Base-by-base conservation (phyloP, 345 rosid species). In the Kandelia obovata region DNA sequence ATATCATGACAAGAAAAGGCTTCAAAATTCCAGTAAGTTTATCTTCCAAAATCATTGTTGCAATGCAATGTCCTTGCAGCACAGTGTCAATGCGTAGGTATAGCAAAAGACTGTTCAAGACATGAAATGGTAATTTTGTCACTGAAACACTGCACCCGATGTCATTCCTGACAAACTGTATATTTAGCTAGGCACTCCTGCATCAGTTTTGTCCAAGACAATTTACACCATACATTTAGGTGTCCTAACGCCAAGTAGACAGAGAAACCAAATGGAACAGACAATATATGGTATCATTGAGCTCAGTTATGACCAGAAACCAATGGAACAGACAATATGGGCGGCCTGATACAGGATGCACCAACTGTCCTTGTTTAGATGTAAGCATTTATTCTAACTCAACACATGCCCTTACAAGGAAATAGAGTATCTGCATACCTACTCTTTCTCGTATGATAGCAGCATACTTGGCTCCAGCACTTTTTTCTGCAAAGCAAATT, bases 381-480 rank as follows among this genome's bases (percentile, higher is more conserved):
- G 49, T 15, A 43, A 43, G 19, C 49, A 11, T 43, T 43, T 25
- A 62, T 53, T 34, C 25, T 7, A 23, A 55, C 43, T 19, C 53
- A 21, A 69, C 11, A 65, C 37, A 51, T 39, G 62, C 31, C 68
- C n/a, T 39, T 62, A 61, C 47, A 61, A 52, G 49, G 43, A 53
- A 74, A 16, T 56, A 11, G 8, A 52, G 52, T 4, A 55, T 67
- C 52, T 78, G 59, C 88, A 80, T 83, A 94, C 96, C 95, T 31
- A 84, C 56, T 82, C 79, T 86, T 53, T 81, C 84, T 64, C 74
- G 75, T 75, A 91, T 81, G 57, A 81, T 71, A 67, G 84, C 68
- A 11, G 85, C 86, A 76, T 80, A 80, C 73, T 91, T 88, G 68
- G 78, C 68, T 51, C 97, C 95, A 17, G 79, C 85, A 70, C 83